Conservation (phyloP, 177 flowering plant genomes). For the Vitis hybrid region DNA sequence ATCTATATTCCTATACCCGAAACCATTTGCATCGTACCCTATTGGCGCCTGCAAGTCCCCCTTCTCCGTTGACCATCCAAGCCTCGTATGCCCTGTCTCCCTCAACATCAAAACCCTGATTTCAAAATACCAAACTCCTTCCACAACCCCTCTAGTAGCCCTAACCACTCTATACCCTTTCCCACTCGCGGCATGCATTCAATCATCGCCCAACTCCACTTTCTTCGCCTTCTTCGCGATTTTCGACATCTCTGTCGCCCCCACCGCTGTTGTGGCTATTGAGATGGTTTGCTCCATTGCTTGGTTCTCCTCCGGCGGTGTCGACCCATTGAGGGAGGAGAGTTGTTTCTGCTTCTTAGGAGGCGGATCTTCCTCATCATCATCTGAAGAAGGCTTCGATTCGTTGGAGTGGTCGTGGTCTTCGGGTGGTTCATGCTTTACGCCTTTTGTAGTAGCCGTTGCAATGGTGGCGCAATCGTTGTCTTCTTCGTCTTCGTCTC, state of each 20-base stretch:
- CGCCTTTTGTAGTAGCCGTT: constrained; percentile 2
- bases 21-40: constrained; percentile 89
- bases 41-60: constrained; percentile 98
- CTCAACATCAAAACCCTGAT: constrained; percentile 74
- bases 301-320: not conserved
- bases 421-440: constrained; percentile 19
- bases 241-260: constrained; percentile 4
- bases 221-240: constrained; percentile 60
- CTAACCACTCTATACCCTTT: constrained; percentile 97
- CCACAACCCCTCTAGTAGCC: constrained; percentile 85
- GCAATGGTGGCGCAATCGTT: constrained; percentile 7
- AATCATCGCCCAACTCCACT: constrained; percentile 84
- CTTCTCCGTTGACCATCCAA: constrained; percentile 92
- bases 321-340: constrained; percentile 32
- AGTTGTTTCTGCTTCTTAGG: constrained; percentile 68
- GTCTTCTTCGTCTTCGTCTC: constrained; percentile 52
- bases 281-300: not conserved
- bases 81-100: constrained; percentile 82
- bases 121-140: constrained; percentile 95
- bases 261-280: not conserved
- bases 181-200: constrained; percentile 68
- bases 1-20: constrained; percentile 88
- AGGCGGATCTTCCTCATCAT: constrained; percentile 37
- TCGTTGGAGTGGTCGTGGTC: constrained; percentile 22
- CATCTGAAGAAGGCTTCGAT: constrained; percentile 28